These are phyloP conservation scores for Magnaporthales sp. DNA, from an alignment of 2,329 filamentous ascomycete genomes.

Conservation along the genomic window DNA sequence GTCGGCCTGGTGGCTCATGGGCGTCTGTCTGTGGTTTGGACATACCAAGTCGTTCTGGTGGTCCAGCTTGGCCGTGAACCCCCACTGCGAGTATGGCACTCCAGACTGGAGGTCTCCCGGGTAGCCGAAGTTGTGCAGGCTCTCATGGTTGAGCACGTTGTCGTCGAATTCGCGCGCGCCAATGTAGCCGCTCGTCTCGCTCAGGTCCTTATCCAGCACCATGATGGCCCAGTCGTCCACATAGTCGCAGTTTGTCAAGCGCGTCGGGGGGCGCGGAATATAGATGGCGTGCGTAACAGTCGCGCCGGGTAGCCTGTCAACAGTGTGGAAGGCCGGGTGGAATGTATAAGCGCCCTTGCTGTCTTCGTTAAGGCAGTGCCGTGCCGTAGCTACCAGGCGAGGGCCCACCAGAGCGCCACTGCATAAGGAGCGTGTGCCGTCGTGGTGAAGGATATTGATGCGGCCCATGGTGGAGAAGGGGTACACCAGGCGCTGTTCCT, in stretches of 20 bases:
- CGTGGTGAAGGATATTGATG: background rate
- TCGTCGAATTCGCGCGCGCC: background rate
- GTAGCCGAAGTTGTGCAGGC: background rate
- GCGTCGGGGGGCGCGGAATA: background rate
- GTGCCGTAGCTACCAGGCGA: slow-evolving; percentile 1
- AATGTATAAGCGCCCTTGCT: background rate
- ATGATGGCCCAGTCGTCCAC: slow-evolving; percentile 3
- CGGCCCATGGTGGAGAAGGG: background rate
- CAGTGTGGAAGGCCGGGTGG: background rate
- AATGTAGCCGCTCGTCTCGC: slow-evolving; percentile 2
- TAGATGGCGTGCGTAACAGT: background rate
- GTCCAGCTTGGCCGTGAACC: background rate
- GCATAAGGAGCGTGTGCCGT: background rate
- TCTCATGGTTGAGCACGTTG: background rate
- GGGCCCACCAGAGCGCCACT: background rate
- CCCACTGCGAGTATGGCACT: background rate
- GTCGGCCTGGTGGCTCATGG: background rate
- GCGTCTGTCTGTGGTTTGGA: background rate
- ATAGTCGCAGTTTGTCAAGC: background rate
- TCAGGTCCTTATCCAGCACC: background rate
- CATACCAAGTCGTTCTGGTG: background rate
- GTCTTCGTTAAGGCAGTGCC: slow-evolving; percentile 1
- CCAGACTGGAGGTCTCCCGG: background rate
- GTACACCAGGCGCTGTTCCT: background rate
- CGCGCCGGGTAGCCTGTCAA: background rate